Conservation (phyloP, 257 asterid species). For the Solanum infundibuliforme region DNA sequence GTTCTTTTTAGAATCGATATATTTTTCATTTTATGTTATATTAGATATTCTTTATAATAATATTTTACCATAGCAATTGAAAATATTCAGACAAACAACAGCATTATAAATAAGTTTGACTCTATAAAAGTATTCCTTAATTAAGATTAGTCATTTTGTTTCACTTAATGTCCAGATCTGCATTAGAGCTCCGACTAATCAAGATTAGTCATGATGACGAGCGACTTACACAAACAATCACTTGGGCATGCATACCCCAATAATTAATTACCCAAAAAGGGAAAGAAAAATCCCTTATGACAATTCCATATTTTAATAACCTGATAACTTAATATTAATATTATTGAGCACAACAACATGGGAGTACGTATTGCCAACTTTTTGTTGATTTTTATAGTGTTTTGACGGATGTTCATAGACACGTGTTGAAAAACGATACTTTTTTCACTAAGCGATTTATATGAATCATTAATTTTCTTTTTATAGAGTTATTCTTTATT, state of each 20-base stretch:
- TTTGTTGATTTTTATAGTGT: neutral
- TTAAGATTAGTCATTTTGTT: neutral
- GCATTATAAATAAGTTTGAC: neutral
- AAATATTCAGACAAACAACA: neutral
- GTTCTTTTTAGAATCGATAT: neutral
- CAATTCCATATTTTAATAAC: neutral
- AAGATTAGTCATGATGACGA: neutral
- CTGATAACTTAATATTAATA: neutral
- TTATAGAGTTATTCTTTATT: neutral
- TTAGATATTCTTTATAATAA: neutral
- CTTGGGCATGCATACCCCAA: neutral
- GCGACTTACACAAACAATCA: neutral
- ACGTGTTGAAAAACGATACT: neutral
- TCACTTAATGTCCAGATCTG: rapidly evolving
- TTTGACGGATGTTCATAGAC: neutral
- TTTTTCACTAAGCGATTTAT: neutral
- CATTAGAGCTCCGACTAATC: neutral
- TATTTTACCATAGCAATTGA: too few relatives aligned
- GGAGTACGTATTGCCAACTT: neutral
- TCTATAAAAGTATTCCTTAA: neutral
- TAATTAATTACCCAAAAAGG: slow-evolving; percentile 5
- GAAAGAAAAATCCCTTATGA: neutral
- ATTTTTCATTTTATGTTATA: neutral
- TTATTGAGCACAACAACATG: neutral
- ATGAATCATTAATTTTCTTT: neutral